Evolutionary conservation across 495 filamentous ascomycete genomes (phyloP), one percentile per base, ranked within the genome.

Genomic region (Hypoxylon fuscum): DNA sequence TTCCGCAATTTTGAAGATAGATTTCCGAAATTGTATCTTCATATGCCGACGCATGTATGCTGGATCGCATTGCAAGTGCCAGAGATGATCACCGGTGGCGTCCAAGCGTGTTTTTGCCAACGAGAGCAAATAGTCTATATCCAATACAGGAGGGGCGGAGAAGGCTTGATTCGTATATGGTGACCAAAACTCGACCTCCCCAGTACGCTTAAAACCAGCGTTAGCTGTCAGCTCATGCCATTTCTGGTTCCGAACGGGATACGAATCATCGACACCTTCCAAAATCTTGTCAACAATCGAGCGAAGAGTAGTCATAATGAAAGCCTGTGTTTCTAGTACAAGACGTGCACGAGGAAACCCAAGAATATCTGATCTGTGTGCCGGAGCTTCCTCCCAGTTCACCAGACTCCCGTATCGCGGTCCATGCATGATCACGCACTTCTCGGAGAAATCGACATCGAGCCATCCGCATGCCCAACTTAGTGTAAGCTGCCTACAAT

Each of bases 341-440:
- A 60, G 41, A 43, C 54, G 48, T 35, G 55, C 35, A 34, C 43
- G 20, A 34, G 41, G 54, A 55, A 51, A 37, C 18, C 59, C 48
- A 23, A 62, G 55, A 2, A 46, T 43, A 66, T 62, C 20, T 32
- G 29, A 41, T 35, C 54, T 27, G 21, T 51, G 54, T 46, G 62
- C 62, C 44, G 65, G 62, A 45, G 53, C 51, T 29, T 63, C 59
- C 8, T 64, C 51, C 29, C 61, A 68, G 2, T 59, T 58, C 8
- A 62, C 61, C 47, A 66, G 15, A 5, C 32, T 31, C 5, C 51
- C 51, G 41, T 55, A 55, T 55, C 21, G 23, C 23, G 51, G 23
- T 5, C 32, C 32, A 25, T 55, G 21, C 51, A 55, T 55, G 21
- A 55, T 21, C 6, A 46, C 51, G n/a, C 51, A 55, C 27, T 21